These are phyloP conservation scores for Bruguiera gymnorhiza DNA, from an alignment of 345 rosid species.

Conservation along the genomic window DNA sequence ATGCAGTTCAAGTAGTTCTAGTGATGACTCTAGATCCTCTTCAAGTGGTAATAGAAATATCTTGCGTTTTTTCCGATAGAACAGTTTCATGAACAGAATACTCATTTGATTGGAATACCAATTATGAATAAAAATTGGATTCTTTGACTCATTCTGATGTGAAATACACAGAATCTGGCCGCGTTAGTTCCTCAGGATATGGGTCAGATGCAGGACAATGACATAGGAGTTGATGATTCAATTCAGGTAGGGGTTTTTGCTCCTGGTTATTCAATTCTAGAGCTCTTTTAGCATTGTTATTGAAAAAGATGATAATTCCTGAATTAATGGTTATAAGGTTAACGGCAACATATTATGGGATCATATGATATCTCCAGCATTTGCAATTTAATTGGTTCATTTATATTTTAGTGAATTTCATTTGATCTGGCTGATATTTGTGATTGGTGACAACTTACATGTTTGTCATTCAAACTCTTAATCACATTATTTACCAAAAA, in stretches of 20 bases:
- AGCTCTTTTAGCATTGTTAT: not conserved
- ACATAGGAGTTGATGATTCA: constrained; percentile 19
- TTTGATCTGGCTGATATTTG: too few species aligned
- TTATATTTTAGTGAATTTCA: too few species aligned
- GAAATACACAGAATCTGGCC: constrained; percentile 41
- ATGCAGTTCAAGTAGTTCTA: constrained; percentile 44
- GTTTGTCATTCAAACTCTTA: too few species aligned
- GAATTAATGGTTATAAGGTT: not conserved
- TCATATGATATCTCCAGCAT: not conserved
- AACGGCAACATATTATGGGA: not conserved
- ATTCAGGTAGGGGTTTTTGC: constrained; percentile 23
- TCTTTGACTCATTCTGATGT: not conserved
- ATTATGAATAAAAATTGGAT: not conserved
- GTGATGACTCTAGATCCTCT: constrained; percentile 47
- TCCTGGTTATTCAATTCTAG: constrained; percentile 6
- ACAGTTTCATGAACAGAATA: not conserved
- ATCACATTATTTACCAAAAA: too few species aligned
- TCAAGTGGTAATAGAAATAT: constrained; percentile 39
- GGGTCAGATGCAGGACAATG: constrained; percentile 29
- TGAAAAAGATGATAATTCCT: too few species aligned
- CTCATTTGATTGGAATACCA: not conserved
- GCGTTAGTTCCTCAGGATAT: constrained; percentile 35
- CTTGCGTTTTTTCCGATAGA: not conserved
- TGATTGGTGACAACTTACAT: too few species aligned
- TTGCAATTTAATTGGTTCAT: not conserved